A percentile compares a stretch with the other conserved stretches of the same genome.
Evolutionary conservation across 2,329 filamentous ascomycete species (phyloP).

Genomic region (Neoarthrinium moseri): DNA sequence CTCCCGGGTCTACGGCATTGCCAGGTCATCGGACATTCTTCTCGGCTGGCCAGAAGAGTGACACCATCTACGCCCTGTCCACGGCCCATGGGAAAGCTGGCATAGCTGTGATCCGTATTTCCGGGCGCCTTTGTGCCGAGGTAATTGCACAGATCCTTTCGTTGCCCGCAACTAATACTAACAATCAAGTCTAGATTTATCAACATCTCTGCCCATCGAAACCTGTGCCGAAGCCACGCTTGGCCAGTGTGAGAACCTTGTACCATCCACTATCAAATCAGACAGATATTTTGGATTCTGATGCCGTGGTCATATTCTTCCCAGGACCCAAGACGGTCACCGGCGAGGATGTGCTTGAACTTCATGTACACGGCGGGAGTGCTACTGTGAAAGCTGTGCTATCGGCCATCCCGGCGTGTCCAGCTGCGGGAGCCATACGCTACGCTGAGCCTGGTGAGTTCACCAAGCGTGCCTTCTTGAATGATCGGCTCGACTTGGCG

Average conservation of each 20-base stretch:
- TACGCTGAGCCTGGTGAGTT: slow-evolving; percentile 97
- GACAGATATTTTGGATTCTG: slow-evolving; percentile 68
- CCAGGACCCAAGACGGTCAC: slow-evolving; percentile 80
- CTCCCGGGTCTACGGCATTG: too few species aligned
- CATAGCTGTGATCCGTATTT: slow-evolving; percentile 87
- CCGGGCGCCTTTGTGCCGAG: slow-evolving; percentile 68
- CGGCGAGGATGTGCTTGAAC: slow-evolving; percentile 86
- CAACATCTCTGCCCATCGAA: slow-evolving; percentile 47
- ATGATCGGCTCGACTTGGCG: slow-evolving; percentile 79
- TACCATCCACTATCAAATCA: slow-evolving; percentile 46
- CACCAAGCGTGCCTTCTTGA: slow-evolving; percentile 86
- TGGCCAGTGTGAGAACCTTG: slow-evolving; percentile 73
- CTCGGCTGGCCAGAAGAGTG: slow-evolving; percentile 23
- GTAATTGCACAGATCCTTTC: slow-evolving; percentile 10
- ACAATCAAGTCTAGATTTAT: slow-evolving; percentile 38
- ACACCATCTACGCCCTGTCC: slow-evolving; percentile 90
- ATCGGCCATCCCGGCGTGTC: slow-evolving; percentile 65
- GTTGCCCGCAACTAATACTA: slow-evolving; percentile 18
- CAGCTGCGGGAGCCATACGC: slow-evolving; percentile 50
- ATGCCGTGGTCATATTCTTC: slow-evolving; percentile 80
- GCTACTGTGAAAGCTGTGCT: slow-evolving; percentile 88
- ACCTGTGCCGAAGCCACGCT: slow-evolving; percentile 43
- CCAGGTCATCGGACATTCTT: not conserved
- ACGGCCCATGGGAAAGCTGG: slow-evolving; percentile 83
- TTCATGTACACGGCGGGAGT: slow-evolving; percentile 90